These are phyloP conservation scores for Fraxinus cuspidata DNA, from an alignment of 257 asterid genomes.

Conservation along the genomic window DNA sequence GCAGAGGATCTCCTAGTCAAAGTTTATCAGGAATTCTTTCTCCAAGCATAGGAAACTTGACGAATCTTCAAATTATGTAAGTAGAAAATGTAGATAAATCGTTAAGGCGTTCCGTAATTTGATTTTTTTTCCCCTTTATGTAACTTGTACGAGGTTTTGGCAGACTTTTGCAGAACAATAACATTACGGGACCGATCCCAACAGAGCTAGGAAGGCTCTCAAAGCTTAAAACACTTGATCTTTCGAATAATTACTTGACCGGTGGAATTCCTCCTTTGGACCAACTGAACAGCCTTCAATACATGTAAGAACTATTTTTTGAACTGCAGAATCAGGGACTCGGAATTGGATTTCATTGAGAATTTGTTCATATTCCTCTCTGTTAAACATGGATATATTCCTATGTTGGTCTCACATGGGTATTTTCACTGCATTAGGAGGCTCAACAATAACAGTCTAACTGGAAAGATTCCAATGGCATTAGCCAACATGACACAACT, in stretches of 20 bases:
- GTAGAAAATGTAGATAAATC: conserved; percentile 23
- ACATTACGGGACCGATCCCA: conserved; percentile 79
- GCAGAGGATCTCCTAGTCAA: conserved; percentile 98
- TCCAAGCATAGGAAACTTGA: conserved; percentile 85
- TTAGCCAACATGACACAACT: conserved; percentile 74
- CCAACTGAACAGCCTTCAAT: conserved; percentile 59
- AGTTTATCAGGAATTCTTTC: conserved; percentile 79
- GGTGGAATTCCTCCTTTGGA: conserved; percentile 76
- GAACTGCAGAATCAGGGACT: neutral
- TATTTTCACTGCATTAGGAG: conserved; percentile 52
- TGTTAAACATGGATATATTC: neutral
- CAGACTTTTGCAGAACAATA: conserved; percentile 89
- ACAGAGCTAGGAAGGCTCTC: conserved; percentile 68
- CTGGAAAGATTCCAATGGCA: conserved; percentile 74
- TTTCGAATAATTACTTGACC: conserved; percentile 66
- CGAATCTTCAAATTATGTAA: conserved; percentile 90
- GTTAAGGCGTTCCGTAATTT: neutral
- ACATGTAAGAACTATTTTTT: conserved; percentile 57
- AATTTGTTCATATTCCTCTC: neutral
- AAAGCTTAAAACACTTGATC: conserved; percentile 89
- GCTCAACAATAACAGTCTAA: conserved; percentile 84
- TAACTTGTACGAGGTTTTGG: conserved; percentile 20
- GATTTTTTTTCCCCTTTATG: conserved; percentile 14
- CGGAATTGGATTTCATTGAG: neutral
- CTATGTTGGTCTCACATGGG: conserved; percentile 7